phyloP scores from a whole-genome alignment of 2,329 filamentous ascomycete genomes.

The Aspergillus sp. region DNA sequence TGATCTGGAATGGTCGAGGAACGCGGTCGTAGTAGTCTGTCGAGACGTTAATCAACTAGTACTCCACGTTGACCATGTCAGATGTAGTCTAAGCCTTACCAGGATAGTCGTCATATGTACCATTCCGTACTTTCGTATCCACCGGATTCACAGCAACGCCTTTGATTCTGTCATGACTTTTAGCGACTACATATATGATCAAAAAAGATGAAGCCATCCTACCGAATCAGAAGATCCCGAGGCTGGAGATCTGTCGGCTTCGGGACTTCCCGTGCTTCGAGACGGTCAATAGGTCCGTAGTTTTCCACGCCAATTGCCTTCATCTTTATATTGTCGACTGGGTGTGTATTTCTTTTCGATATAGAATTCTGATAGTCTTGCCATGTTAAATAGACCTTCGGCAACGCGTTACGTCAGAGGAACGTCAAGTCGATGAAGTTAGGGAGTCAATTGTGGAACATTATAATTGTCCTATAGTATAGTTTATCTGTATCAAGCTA shows the following conservation, averaged over 20 bases:
- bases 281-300: slow-evolving; percentile 21
- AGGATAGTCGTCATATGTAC: slow-evolving; percentile 41
- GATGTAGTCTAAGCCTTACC: slow-evolving; percentile 7
- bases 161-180: slow-evolving; percentile 29
- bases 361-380: not conserved
- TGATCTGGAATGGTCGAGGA: slow-evolving; percentile 38
- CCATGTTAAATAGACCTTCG: not conserved
- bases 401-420: not conserved
- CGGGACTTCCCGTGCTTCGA: slow-evolving; percentile 20
- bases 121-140: slow-evolving; percentile 40
- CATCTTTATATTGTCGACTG: not conserved
- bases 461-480: no score
- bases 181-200: not conserved
- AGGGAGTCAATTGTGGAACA: not conserved
- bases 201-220: not conserved
- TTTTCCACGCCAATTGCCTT: slow-evolving; percentile 19
- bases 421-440: not conserved
- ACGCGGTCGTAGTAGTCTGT: slow-evolving; percentile 37
- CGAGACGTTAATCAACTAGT: not conserved
- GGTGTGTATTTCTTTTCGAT: no score
- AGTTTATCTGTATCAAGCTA: no score
- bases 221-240: slow-evolving; percentile 41
- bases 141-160: slow-evolving; percentile 44
- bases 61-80: not conserved
- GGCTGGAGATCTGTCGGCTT: slow-evolving; percentile 31